Conservation (phyloP, 1,284 basidiomycete species). For the Leucoagaricus sp. region DNA sequence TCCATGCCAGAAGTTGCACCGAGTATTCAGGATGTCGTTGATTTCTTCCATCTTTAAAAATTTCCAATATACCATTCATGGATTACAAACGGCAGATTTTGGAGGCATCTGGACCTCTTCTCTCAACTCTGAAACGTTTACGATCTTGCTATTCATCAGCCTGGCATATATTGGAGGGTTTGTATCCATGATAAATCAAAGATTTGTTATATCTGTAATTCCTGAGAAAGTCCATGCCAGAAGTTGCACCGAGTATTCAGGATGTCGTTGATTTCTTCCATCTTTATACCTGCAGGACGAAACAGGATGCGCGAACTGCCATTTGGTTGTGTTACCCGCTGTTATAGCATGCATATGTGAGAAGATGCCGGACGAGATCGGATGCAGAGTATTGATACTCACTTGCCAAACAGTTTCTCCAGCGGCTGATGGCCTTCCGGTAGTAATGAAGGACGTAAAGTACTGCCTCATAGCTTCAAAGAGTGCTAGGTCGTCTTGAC, state of each 20-base stretch:
- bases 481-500: constrained; percentile 27
- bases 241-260: constrained; percentile 25
- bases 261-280: constrained; percentile 21
- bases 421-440: constrained; percentile 26
- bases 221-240: constrained; percentile 26
- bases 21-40: constrained; percentile 15
- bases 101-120: too few relatives aligned
- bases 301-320: constrained; percentile 26
- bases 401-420: constrained; percentile 27
- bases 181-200: too few relatives aligned
- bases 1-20: constrained; percentile 32
- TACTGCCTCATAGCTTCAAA: constrained; percentile 37
- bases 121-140: too few relatives aligned
- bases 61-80: too few relatives aligned
- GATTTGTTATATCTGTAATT: constrained; percentile 5
- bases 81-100: too few relatives aligned
- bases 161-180: too few relatives aligned
- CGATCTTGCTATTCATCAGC: too few relatives aligned
- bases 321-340: constrained; percentile 13
- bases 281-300: constrained; percentile 22
- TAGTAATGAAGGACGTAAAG: constrained; percentile 38
- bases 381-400: not conserved
- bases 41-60: constrained; percentile 25
- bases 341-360: constrained; percentile 6
- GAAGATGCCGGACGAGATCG: not conserved